These are phyloP conservation scores for Colletotrichum tabaci DNA, from an alignment of 2,329 filamentous ascomycete species.

Conservation along the genomic window DNA sequence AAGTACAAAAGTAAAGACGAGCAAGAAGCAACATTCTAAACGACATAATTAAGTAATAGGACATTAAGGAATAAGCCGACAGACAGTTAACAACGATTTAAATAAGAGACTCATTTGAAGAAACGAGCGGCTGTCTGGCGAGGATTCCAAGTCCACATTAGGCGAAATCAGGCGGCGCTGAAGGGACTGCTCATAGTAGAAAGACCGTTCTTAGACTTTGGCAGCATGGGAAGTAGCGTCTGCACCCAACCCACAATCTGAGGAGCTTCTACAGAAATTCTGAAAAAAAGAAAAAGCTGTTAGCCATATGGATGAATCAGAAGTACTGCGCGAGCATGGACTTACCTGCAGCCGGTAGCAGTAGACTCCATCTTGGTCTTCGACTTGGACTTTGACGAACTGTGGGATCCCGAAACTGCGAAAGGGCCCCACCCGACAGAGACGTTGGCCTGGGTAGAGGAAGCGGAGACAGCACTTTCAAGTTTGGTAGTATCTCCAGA, in stretches of 20 bases:
- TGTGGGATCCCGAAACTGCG: not conserved
- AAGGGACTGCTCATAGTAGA: not conserved
- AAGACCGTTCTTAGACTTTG: not conserved
- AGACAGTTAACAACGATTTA: no score
- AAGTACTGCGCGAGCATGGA: not conserved
- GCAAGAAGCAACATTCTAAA: no score
- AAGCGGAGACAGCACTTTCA: not conserved
- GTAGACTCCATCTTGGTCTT: not conserved
- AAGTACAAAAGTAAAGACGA: no score
- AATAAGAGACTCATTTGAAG: no score
- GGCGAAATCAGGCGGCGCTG: not conserved
- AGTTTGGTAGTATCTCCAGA: not conserved
- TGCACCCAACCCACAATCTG: not conserved
- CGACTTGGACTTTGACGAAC: not conserved
- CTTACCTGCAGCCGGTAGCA: not conserved
- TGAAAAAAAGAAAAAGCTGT: not conserved
- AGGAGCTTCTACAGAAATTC: not conserved
- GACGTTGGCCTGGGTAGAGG: not conserved
- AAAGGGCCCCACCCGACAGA: not conserved
- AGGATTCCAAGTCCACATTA: no score
- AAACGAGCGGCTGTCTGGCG: no score
- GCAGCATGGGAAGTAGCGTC: not conserved
- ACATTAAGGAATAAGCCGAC: no score
- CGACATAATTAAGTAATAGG: no score
- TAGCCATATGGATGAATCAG: not conserved